Base-by-base conservation (phyloP, 2,329 filamentous ascomycete species). In the Davidsoniella australis region DNA sequence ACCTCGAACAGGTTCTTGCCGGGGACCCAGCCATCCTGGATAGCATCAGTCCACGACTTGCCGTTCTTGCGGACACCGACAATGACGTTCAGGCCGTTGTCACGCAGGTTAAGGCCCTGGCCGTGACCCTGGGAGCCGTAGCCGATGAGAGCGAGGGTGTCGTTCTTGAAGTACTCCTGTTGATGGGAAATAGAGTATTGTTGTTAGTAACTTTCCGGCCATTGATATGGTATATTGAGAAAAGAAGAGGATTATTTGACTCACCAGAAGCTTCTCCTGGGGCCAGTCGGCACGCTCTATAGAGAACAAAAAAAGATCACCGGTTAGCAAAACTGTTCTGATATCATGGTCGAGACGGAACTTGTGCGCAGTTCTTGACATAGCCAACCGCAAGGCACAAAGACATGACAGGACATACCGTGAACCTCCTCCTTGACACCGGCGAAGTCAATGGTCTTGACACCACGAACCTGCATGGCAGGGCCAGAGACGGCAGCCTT, bases 371-470 rank as follows among this genome's bases (percentile, higher is more conserved):
- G n/a, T 8, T 17, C 16, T 41, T 41, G 18, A 14, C 5, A 20
- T 20, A 24, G 14, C 9, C 9, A 18, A 38, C 29, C 12, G 16
- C n/a, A 17, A 20, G 38, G 29, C 36, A 58, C 55, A 9, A n/a
- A 10, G 23, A 48, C 20, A 20, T 29, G 37, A 44, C 20, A 14
- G 18, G 55, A 62, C 76, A 61, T 69, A 93, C 86, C 86, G 66
- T 85, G 95, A 65, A 98, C 91, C 58, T 81, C 78, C 78, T 98
- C 91, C 73, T 93, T 89, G 65, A 76, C 75, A 62, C 87, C 91
- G 58, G 91, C 91, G 68, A 98, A 98, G 79, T 96, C 88, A 68
- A 98, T 89, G 60, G 89, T 95, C 85, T 98, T 96, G 64, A 94
- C 71, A 67, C 91, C 91, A 64, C 91, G 82, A 58, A 76, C 71